Conservation (phyloP, 169 alveolate genomes). For the Plasmodium relictum region DNA sequence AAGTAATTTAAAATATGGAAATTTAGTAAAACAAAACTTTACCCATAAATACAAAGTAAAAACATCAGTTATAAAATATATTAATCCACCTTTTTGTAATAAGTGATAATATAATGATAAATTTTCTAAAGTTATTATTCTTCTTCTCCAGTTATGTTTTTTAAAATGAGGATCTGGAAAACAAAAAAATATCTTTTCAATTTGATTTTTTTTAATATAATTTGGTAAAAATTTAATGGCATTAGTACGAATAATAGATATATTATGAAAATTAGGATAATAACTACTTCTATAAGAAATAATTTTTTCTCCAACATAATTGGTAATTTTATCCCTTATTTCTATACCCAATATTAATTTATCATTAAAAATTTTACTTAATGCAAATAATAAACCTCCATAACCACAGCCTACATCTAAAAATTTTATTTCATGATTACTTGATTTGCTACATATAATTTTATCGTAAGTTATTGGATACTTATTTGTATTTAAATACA, state of each 20-base stretch:
- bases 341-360: slow-evolving; percentile 90
- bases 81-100: slow-evolving; percentile 79
- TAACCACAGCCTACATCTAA: slow-evolving; percentile 93
- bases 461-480: slow-evolving; percentile 32
- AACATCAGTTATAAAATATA: slow-evolving; percentile 90
- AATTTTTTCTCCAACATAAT: slow-evolving; percentile 91
- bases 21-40: slow-evolving; percentile 77
- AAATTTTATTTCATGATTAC: slow-evolving; percentile 71
- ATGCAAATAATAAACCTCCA: slow-evolving; percentile 90
- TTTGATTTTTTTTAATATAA: slow-evolving; percentile 86
- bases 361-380: slow-evolving; percentile 83
- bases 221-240: slow-evolving; percentile 92
- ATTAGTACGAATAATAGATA: slow-evolving; percentile 90
- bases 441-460: not conserved
- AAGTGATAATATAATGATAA: slow-evolving; percentile 85
- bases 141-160: slow-evolving; percentile 90
- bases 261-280: slow-evolving; percentile 79
- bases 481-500: slow-evolving; percentile 35
- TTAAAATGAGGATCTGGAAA: slow-evolving; percentile 95
- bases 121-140: slow-evolving; percentile 86
- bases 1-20: slow-evolving; percentile 79
- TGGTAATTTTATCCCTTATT: slow-evolving; percentile 92
- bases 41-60: slow-evolving; percentile 88
- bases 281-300: slow-evolving; percentile 81
- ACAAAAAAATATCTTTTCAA: slow-evolving; percentile 91